Evolutionary conservation across 2,329 filamentous ascomycete species (phyloP).

Genomic region (Helotiales sp.): DNA sequence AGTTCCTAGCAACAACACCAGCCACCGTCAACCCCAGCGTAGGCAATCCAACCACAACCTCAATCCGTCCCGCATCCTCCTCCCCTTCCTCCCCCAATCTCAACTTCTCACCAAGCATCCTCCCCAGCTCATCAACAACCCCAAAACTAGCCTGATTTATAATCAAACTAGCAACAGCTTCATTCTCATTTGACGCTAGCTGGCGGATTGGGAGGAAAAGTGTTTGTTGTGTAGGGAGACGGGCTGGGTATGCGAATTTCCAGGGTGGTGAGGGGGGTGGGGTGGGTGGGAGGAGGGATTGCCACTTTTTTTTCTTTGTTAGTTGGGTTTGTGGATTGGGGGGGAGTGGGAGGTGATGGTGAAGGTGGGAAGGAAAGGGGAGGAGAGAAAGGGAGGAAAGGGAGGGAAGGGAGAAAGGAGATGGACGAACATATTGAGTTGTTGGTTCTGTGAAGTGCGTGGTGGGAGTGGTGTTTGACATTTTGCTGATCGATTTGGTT

Average conservation of each 20-base stretch:
- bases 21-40: constrained; percentile 30
- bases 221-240: constrained; percentile 23
- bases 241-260: constrained; percentile 25
- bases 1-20: constrained; percentile 21
- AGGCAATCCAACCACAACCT: constrained; percentile 30
- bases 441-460: not conserved
- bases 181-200: constrained; percentile 8
- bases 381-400: no score
- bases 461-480: not conserved
- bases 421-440: not conserved
- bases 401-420: not conserved
- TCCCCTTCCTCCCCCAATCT: no score
- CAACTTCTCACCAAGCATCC: constrained; percentile 20
- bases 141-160: constrained; percentile 28
- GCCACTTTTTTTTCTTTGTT: not conserved
- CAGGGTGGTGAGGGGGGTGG: constrained; percentile 13
- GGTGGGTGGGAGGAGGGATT: not conserved
- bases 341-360: no score
- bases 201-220: constrained; percentile 29
- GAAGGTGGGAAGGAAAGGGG: no score
- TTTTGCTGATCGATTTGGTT: not conserved
- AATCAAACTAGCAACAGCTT: constrained; percentile 31
- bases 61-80: no score
- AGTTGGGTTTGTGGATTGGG: no score
- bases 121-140: constrained; percentile 21